These are phyloP conservation scores for Coemansia sp. DNA, from an alignment of 192 early-diverging fungal genomes.

Conservation along the genomic window DNA sequence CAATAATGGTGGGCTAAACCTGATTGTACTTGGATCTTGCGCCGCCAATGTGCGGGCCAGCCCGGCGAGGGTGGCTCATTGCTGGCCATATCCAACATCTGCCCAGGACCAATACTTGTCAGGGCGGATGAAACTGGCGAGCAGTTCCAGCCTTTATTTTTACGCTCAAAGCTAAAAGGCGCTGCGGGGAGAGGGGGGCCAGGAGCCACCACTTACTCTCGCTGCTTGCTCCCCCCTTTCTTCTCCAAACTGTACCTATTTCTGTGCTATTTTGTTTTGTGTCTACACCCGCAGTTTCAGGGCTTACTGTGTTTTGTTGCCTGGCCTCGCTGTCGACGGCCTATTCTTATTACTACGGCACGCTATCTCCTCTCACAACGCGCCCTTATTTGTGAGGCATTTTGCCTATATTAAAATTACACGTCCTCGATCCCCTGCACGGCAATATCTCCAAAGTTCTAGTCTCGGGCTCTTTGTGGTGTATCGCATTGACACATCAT, in stretches of 20 bases:
- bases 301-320: conserved; percentile 7
- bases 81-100: not conserved
- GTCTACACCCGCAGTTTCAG: not conserved
- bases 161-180: not conserved
- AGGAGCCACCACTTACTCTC: not conserved
- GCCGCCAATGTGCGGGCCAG: not conserved
- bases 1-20: not conserved
- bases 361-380: not conserved
- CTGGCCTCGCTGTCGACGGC: not conserved
- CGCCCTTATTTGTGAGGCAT: conserved; percentile 3
- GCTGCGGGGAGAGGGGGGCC: not conserved
- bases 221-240: not conserved
- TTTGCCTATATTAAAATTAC: conserved; percentile 1
- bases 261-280: conserved; percentile 1
- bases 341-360: not conserved
- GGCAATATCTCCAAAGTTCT: conserved; percentile 8
- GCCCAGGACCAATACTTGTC: not conserved
- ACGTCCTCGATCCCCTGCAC: not conserved
- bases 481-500: not conserved
- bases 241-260: conserved; percentile 7
- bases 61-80: not conserved
- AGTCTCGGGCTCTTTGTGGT: not conserved
- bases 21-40: conserved; percentile 2
- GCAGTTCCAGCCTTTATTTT: not conserved
- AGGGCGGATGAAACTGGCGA: not conserved